Conservation (phyloP, 2,329 filamentous ascomycete genomes). For the Colletotrichum viniferum region DNA sequence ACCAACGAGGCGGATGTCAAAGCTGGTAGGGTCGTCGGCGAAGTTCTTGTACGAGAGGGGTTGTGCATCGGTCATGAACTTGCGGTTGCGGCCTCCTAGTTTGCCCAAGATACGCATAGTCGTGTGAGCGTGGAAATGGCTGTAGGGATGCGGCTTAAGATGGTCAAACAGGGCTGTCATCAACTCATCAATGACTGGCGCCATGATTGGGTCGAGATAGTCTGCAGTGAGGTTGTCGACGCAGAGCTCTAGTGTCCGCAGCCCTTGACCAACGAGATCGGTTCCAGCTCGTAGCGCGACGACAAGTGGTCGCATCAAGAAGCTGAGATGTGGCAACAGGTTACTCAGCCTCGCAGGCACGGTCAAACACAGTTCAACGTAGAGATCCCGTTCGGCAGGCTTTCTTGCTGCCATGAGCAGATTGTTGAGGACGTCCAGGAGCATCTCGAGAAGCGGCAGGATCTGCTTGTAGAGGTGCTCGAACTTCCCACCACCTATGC, state of each 20-base stretch:
- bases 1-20: conserved; percentile 87
- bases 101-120: conserved; percentile 98
- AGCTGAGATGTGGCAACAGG: conserved; percentile 91
- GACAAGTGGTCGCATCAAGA: conserved; percentile 96
- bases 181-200: conserved; percentile 95
- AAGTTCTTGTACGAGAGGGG: conserved; percentile 83
- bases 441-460: conserved; percentile 92
- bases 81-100: conserved; percentile 91
- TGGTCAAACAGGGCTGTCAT: conserved; percentile 99
- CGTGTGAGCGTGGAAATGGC: conserved; percentile 96
- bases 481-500: conserved; percentile 96
- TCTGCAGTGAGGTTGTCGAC: conserved; percentile 98
- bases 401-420: conserved; percentile 89
- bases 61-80: conserved; percentile 90
- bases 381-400: conserved; percentile 89
- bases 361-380: conserved; percentile 95
- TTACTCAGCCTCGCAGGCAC: conserved; percentile 95
- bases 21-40: conserved; percentile 85
- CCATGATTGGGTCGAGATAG: conserved; percentile 98
- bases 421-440: conserved; percentile 96
- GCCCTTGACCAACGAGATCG: conserved; percentile 91
- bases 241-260: conserved; percentile 92
- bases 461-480: conserved; percentile 99
- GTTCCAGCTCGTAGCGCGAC: conserved; percentile 90
- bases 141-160: conserved; percentile 90